Evolutionary conservation across 2,329 filamentous ascomycete species (phyloP).

Genomic region (Sporothrix sp.): DNA sequence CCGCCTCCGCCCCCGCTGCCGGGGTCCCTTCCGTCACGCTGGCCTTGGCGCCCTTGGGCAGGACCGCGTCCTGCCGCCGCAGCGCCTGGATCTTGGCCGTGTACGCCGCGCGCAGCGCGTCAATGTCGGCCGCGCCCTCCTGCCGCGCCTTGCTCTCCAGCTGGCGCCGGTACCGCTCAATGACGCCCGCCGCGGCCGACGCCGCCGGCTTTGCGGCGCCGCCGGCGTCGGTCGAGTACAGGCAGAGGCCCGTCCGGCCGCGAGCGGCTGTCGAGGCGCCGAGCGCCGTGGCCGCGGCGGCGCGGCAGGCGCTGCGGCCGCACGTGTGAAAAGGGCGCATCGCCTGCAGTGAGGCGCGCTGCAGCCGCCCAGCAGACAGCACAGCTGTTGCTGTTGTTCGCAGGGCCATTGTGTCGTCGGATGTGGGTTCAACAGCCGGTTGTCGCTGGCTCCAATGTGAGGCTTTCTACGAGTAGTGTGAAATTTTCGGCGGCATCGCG

Average conservation of each 20-base stretch:
- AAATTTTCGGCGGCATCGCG: too few species aligned
- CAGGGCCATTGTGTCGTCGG: neutral
- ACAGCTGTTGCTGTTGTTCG: neutral
- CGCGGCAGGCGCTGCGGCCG: neutral
- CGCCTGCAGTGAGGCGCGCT: constrained; percentile 1
- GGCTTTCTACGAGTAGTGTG: neutral
- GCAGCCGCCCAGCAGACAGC: neutral
- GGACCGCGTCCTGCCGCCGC: constrained; percentile 55
- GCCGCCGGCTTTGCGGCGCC: too few species aligned
- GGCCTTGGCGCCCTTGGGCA: constrained; percentile 21
- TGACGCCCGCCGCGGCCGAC: constrained; percentile 47
- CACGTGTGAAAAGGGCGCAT: neutral
- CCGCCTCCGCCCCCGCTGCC: neutral
- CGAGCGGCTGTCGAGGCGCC: neutral
- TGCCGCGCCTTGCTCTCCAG: constrained; percentile 70
- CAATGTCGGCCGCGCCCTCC: constrained; percentile 59
- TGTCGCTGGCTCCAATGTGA: neutral
- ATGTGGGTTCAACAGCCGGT: neutral
- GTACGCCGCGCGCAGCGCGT: constrained; percentile 72
- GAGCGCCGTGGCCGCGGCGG: neutral
- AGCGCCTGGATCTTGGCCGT: constrained; percentile 69
- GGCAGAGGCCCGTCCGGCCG: too few species aligned
- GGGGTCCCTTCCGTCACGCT: neutral
- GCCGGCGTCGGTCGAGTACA: constrained; percentile 10
- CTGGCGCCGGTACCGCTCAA: constrained; percentile 82